phyloP scores from a whole-genome alignment of 345 rosid species.

The Gossypium anomalum region DNA sequence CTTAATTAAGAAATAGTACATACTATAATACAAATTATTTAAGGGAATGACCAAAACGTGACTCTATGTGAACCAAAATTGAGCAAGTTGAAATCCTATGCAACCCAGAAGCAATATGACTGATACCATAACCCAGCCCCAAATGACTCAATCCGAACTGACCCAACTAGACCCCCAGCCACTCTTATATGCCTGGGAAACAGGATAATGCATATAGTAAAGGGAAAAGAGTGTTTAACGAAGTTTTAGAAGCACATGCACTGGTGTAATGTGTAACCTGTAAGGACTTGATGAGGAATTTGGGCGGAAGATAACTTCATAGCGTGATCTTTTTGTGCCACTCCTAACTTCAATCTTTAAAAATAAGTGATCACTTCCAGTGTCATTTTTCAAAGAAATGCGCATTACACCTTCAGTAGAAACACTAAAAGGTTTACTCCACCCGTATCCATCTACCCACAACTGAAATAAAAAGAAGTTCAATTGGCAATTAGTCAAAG shows the following conservation, averaged over 20 bases:
- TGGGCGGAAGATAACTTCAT: slow-evolving; percentile 87
- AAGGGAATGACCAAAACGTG: not conserved
- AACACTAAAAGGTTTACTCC: slow-evolving; percentile 90
- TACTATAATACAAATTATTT: not conserved
- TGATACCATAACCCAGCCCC: not conserved
- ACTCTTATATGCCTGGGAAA: not conserved
- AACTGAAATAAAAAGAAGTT: slow-evolving; percentile 44
- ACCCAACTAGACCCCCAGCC: not conserved
- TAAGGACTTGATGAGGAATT: slow-evolving; percentile 80
- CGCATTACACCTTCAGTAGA: slow-evolving; percentile 77
- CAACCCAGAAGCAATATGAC: not conserved
- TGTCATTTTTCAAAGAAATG: slow-evolving; percentile 50
- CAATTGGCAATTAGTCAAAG: slow-evolving; percentile 1
- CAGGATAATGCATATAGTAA: not conserved
- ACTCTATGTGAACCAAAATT: not conserved
- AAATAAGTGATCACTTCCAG: slow-evolving; percentile 49
- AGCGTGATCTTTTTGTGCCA: slow-evolving; percentile 83
- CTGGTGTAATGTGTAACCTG: slow-evolving; percentile 44
- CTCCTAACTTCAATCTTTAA: slow-evolving; percentile 80
- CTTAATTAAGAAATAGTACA: not conserved
- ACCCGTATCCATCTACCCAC: slow-evolving; percentile 65
- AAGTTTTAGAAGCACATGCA: not conserved
- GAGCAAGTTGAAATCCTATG: not conserved
- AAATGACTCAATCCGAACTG: not conserved
- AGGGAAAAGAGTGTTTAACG: not conserved